Evolutionary conservation across 2,329 filamentous ascomycete species (phyloP).

Genomic region (Penicillium italicum): DNA sequence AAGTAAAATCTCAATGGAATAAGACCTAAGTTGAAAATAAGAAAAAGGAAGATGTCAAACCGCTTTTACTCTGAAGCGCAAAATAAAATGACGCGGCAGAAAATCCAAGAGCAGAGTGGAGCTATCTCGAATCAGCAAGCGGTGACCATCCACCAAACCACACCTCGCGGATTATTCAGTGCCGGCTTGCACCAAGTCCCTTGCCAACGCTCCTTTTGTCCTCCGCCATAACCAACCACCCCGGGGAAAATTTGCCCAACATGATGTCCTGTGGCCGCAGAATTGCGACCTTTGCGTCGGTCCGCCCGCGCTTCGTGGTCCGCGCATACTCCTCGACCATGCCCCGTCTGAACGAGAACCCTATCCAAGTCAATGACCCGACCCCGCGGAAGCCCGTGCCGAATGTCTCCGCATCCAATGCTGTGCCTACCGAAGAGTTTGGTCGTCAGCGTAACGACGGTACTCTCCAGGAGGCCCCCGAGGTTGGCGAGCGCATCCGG

Average conservation of each 20-base stretch:
- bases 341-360: slow-evolving; percentile 41
- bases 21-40: not conserved
- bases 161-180: slow-evolving; percentile 29
- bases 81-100: slow-evolving; percentile 20
- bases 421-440: slow-evolving; percentile 49
- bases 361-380: slow-evolving; percentile 55
- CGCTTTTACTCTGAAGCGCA: not conserved
- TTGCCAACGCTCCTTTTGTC: slow-evolving; percentile 18
- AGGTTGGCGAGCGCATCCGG: slow-evolving; percentile 54
- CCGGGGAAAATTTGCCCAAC: slow-evolving; percentile 25
- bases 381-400: slow-evolving; percentile 49
- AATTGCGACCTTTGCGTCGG: slow-evolving; percentile 47
- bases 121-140: slow-evolving; percentile 11
- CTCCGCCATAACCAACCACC: slow-evolving; percentile 19
- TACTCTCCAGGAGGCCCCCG: slow-evolving; percentile 54
- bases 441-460: slow-evolving; percentile 36
- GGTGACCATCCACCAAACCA: slow-evolving; percentile 30
- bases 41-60: not conserved
- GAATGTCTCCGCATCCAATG: slow-evolving; percentile 62
- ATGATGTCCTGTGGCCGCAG: slow-evolving; percentile 47
- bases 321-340: slow-evolving; percentile 46
- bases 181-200: slow-evolving; percentile 10
- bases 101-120: slow-evolving; percentile 13
- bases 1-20: not conserved
- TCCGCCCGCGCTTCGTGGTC: slow-evolving; percentile 30